Evolutionary conservation across 2,329 filamentous ascomycete species (phyloP), one percentile per base, ranked within the genome.

Genomic region (Scytalidium lignicola): DNA sequence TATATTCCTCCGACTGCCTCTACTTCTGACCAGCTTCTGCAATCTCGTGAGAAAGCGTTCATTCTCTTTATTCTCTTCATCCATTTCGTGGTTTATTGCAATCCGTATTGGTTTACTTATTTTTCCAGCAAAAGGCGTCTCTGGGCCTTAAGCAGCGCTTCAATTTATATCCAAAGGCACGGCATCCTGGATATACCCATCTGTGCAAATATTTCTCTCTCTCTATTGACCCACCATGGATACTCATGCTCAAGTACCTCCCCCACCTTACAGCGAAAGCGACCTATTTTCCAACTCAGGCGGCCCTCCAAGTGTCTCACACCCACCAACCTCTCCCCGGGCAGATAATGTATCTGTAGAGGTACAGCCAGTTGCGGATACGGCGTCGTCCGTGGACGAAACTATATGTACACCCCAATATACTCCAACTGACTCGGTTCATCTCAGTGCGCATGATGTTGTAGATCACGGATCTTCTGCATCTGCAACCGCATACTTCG

Each of bases 191-290:
- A n/a, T n/a, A n/a, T n/a, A n/a, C n/a, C n/a, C n/a, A n/a, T n/a
- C n/a, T n/a, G n/a, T n/a, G n/a, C n/a, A n/a, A n/a, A n/a, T n/a
- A n/a, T 26, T 10, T 26, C 23, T 26, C 10, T 26, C 23, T 26
- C 10, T 26, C 10, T 10, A 26, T 4, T 37, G 32, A 9, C 5
- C 8, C 7, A 13, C 32, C 6, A 17, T 15, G 32, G 32, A 37
- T 7, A 7, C 7, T 28, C 7, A 43, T 45, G 49, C 70, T 48
- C 68, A 75, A 51, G 60, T 64, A 7, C 75, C 78, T 18, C 78
- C 78, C 40, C 77, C 78, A 3, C 79, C 79, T 5, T 82, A 82
- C 57, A 73, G 73, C 37, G 78, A 79, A 62, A 80, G 75, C 15
- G 78, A 82, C 60, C 71, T 78, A 32, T 78, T 73, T 65, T 79